Conservation (phyloP, 1,139 yeast genomes). For the Debaryomyces singareniensis region DNA sequence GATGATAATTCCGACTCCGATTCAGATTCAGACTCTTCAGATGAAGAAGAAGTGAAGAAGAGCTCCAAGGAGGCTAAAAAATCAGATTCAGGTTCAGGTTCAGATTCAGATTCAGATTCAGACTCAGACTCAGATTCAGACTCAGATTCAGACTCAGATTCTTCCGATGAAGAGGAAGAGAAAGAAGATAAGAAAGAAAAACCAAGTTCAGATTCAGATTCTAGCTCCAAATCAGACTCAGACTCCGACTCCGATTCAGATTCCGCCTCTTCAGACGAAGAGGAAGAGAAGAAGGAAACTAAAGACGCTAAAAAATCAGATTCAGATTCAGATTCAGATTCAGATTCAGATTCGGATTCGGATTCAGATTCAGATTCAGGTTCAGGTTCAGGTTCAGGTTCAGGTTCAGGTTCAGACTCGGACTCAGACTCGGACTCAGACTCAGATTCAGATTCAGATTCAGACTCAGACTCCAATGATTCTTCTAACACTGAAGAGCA, state of each 20-base stretch:
- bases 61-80: constrained; percentile 1
- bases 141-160: constrained; percentile 14
- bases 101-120: constrained; percentile 6
- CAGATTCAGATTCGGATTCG: constrained; percentile 23
- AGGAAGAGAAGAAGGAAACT: constrained; percentile 13
- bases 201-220: constrained; percentile 22
- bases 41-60: constrained; percentile 9
- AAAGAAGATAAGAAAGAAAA: constrained; percentile 12
- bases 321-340: constrained; percentile 18
- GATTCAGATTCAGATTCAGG: constrained; percentile 15
- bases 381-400: constrained; percentile 14
- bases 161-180: constrained; percentile 15
- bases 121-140: constrained; percentile 4
- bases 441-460: constrained; percentile 10
- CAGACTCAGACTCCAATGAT: constrained; percentile 12
- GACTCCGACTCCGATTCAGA: constrained; percentile 12
- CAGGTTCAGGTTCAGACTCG: constrained; percentile 12
- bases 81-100: constrained; percentile 6
- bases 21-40: constrained; percentile 3
- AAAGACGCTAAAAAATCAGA: constrained; percentile 8
- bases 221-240: constrained; percentile 14
- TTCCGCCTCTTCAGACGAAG: constrained; percentile 13
- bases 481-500: constrained; percentile 19
- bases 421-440: constrained; percentile 14
- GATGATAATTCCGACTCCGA: constrained; percentile 8